Evolutionary conservation across 108 stramenopile genomes (phyloP), one percentile per base, ranked within the genome.

Genomic region (Nannochloropsis gaditana): DNA sequence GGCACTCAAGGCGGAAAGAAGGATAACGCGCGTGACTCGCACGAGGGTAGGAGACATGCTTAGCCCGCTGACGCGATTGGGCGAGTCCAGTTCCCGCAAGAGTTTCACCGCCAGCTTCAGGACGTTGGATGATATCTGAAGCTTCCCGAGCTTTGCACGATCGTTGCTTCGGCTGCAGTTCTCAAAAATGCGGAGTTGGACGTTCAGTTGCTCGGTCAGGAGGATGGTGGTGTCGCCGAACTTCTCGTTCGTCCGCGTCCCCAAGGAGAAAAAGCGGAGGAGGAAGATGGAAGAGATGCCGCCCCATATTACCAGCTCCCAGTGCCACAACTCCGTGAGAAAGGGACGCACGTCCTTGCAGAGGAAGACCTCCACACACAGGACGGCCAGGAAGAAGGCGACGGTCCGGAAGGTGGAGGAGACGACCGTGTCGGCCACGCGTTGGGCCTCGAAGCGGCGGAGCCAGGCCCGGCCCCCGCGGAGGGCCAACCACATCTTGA

Each of bases 51-150:
- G 88, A 81, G 83, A 85, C 88, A 88, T 88, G 45, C 84, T 81
- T 41, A 88, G 80, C 47, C 88, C 88, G 21, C 84, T 85, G n/a
- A 88, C 47, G 44, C 85, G 85, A 84, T 88, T 88, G 45, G 88
- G 88, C 21, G 84, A 80, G 42, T 88, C 88, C 43, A 88, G 45
- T 79, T 85, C 84, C 45, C 83, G 85, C 50, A 88, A 81, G 31
- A 88, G 88, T 84, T 88, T 88, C 45, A 84, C 85, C n/a, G 88
- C 88, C 73, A 88, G 88, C 85, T 84, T 82, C 45, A 88, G 88
- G 11, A 88, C 88, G 21, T 88, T 84, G 80, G n/a, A 85, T n/a
- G 85, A 85, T 21, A 88, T 84, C 44, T 42, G 83, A n/a, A 87
- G 44, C 17, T 83, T 82, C 9, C 83, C 86, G 44, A 79, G 82